These are phyloP conservation scores for Zygosaccharomyces pseudobailii DNA, from an alignment of 1,139 yeast species.

Conservation along the genomic window DNA sequence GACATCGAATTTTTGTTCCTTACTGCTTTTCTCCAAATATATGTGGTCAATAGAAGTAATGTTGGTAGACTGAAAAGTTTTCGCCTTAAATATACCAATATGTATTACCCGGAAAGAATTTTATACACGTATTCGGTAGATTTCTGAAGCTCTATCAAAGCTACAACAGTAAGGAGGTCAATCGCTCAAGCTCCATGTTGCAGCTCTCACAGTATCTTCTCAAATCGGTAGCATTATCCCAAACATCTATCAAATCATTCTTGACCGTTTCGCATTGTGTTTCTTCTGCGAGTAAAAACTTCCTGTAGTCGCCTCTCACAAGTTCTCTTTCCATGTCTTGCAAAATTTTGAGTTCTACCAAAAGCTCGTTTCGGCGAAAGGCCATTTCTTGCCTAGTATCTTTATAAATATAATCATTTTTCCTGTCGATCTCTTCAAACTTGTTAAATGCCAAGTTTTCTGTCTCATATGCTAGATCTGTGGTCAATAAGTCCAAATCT, in stretches of 20 bases:
- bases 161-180: conserved; percentile 17
- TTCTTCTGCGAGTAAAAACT: conserved; percentile 67
- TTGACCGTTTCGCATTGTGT: conserved; percentile 48
- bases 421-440: conserved; percentile 21
- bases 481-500: conserved; percentile 54
- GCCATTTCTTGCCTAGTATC: conserved; percentile 61
- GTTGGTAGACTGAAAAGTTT: too few relatives aligned
- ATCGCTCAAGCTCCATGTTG: conserved; percentile 31
- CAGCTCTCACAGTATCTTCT: conserved; percentile 35
- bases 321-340: conserved; percentile 67
- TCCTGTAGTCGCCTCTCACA: conserved; percentile 63
- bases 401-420: conserved; percentile 37
- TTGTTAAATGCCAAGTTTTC: conserved; percentile 28
- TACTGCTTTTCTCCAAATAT: too few relatives aligned
- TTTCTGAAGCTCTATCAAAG: neutral
- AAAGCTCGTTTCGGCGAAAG: conserved; percentile 64
- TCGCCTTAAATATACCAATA: neutral
- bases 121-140: too few relatives aligned
- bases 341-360: conserved; percentile 64
- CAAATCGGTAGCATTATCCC: conserved; percentile 23
- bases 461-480: conserved; percentile 23
- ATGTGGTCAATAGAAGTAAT: too few relatives aligned
- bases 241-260: conserved; percentile 26
- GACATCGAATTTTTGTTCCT: neutral
- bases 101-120: conserved; percentile 1